Percentiles rank a stretch among this genome's conserved stretches.
These are phyloP conservation scores for Boletus rubescentipes DNA, from an alignment of 768 basidiomycete species.

Conservation along the genomic window DNA sequence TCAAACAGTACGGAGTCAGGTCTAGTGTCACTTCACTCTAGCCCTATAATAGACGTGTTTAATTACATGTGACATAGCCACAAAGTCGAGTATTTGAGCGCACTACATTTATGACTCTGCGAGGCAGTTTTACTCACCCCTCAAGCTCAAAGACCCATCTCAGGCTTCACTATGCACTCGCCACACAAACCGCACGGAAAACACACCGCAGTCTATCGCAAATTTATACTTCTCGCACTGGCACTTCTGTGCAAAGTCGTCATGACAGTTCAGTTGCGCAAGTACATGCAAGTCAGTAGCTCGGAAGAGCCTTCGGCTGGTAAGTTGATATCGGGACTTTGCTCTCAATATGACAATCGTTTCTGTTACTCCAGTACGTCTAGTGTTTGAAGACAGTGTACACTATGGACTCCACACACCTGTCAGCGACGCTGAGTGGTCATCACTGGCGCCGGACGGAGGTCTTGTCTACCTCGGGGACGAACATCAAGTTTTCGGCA, in stretches of 20 bases:
- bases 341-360: not conserved
- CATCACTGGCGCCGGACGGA: not conserved
- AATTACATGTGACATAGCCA: too few species aligned
- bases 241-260: not conserved
- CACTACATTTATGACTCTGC: not conserved
- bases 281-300: not conserved
- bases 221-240: not conserved
- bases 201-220: not conserved
- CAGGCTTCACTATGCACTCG: not conserved
- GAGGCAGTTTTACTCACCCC: not conserved
- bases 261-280: not conserved
- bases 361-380: not conserved
- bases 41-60: too few species aligned
- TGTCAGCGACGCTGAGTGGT: not conserved
- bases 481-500: not conserved
- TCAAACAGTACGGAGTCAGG: not conserved
- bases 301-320: not conserved
- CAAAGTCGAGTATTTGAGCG: not conserved
- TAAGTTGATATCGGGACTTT: not conserved
- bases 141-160: not conserved
- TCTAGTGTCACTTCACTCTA: too few species aligned
- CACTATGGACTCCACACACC: not conserved
- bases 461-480: slow-evolving; percentile 2
- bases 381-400: not conserved
- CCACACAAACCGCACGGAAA: not conserved